Base-by-base conservation (phyloP, 2,329 filamentous ascomycete genomes). In the Apiospora pterosperma region DNA sequence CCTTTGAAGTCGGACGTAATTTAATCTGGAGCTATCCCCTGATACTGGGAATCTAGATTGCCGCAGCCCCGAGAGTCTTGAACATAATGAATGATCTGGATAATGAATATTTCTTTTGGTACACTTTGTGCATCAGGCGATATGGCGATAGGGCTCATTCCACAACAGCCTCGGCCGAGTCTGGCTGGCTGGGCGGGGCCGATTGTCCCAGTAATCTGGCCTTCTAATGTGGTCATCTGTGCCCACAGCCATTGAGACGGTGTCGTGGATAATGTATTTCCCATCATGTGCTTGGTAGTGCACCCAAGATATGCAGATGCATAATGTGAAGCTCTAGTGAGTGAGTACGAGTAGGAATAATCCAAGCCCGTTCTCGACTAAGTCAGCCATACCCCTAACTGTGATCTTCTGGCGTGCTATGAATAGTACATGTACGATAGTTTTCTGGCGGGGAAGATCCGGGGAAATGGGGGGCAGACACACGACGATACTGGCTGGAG, bases 81-180 rank as follows among this genome's bases (percentile, higher is more conserved):
- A 34, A n/a, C 14, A 34, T n/a, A 4, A 55, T 10, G 28, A 34
- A 55, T 28, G 19, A 2, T 28, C 31, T 55, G n/a, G n/a, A n/a
- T n/a, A n/a, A n/a, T n/a, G n/a, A n/a, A n/a, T 55, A 34, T 34
- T n/a, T n/a, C n/a, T n/a, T 5, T 31, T 25, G 21, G 25, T 34
- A 19, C 16, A n/a, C 16, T 34, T n/a, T 19, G 48, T n/a, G 28
- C 48, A 55, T 55, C 48, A 55, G 25, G 48, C 25, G 48, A 55
- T 55, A 55, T 55, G 48, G n/a, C n/a, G n/a, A n/a, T n/a, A n/a
- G n/a, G 48, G 48, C 48, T 55, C 48, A 55, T 34, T 55, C 25
- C 16, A 55, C 28, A 8, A 34, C 16, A n/a, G n/a, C n/a, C 34
- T 55, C 16, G 48, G 21, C 48, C 48, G 48, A 55, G 48, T 12